phyloP scores from a whole-genome alignment of 179 eudicot species.

The Vitellaria paradoxa region DNA sequence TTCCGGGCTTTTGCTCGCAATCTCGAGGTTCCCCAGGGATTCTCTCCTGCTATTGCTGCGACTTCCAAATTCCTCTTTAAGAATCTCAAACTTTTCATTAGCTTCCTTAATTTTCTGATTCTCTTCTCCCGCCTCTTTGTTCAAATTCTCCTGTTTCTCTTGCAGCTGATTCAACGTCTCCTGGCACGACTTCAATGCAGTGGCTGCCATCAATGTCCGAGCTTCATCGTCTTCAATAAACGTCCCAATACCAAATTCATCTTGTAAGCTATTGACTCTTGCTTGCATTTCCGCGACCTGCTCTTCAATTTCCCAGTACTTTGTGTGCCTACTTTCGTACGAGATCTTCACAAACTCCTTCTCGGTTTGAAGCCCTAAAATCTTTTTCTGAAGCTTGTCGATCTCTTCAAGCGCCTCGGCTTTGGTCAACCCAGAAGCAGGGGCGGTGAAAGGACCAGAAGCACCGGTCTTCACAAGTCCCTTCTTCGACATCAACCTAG shows the following conservation, averaged over 20 bases:
- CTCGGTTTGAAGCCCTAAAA: constrained; percentile 30
- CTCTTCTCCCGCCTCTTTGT: constrained; percentile 52
- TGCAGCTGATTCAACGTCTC: constrained; percentile 57
- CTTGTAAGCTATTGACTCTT: constrained; percentile 56
- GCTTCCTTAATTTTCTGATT: constrained; percentile 49
- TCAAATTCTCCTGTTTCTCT: constrained; percentile 42
- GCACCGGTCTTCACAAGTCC: constrained; percentile 42
- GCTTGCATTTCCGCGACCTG: constrained; percentile 61
- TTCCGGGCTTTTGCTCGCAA: neutral
- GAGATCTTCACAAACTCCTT: constrained; percentile 28
- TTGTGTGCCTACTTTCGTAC: constrained; percentile 56
- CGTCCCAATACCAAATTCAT: constrained; percentile 69
- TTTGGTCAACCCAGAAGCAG: constrained; percentile 55
- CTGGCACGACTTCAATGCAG: constrained; percentile 71
- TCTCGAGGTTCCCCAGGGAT: neutral
- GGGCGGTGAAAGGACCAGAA: constrained; percentile 11
- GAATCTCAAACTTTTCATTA: constrained; percentile 40
- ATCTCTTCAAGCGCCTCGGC: constrained; percentile 30
- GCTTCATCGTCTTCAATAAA: constrained; percentile 86
- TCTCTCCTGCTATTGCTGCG: neutral
- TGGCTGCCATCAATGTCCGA: constrained; percentile 58
- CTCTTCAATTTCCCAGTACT: constrained; percentile 65
- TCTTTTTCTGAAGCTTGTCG: constrained; percentile 28
- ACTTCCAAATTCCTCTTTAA: constrained; percentile 27
- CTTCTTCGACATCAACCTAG: constrained; percentile 46